Evolutionary conservation across 2,329 filamentous ascomycete genomes (phyloP).

Genomic region (Diaporthe amygdali): DNA sequence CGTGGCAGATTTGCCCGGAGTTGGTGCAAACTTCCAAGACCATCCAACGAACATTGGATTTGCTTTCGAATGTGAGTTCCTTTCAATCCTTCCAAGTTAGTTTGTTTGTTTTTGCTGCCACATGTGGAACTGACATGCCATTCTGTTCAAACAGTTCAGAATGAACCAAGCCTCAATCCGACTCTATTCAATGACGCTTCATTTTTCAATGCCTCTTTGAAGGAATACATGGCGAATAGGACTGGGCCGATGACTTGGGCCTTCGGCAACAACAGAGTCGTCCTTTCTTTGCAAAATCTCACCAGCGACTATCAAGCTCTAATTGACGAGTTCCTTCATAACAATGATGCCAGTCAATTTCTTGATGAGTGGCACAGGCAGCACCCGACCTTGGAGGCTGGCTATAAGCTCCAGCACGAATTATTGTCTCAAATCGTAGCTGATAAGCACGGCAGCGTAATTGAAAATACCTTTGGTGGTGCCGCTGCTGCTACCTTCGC

Average conservation of each 20-base stretch:
- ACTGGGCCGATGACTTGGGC: constrained; percentile 33
- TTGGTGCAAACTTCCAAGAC: constrained; percentile 56
- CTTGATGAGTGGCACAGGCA: constrained; percentile 6
- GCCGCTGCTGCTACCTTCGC: constrained; percentile 30
- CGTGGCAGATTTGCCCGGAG: constrained; percentile 48
- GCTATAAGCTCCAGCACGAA: constrained; percentile 29
- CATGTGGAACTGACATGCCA: background rate
- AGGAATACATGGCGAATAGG: constrained; percentile 31
- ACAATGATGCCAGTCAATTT: background rate
- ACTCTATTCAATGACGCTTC: background rate
- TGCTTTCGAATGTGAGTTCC: constrained; percentile 31
- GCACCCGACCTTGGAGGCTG: constrained; percentile 24
- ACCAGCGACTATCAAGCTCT: constrained; percentile 21
- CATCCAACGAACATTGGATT: constrained; percentile 41
- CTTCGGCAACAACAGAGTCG: constrained; percentile 30
- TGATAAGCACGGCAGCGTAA: constrained; percentile 41
- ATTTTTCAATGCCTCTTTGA: constrained; percentile 21
- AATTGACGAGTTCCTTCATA: background rate
- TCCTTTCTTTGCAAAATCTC: constrained; percentile 28
- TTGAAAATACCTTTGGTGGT: constrained; percentile 35
- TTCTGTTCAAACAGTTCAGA: background rate
- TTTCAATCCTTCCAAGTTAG: background rate
- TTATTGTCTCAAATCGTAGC: constrained; percentile 2
- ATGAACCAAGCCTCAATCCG: background rate
- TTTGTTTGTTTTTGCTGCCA: no score